Conservation (phyloP, 2,329 filamentous ascomycete species). For the Sporothrix protearum region DNA sequence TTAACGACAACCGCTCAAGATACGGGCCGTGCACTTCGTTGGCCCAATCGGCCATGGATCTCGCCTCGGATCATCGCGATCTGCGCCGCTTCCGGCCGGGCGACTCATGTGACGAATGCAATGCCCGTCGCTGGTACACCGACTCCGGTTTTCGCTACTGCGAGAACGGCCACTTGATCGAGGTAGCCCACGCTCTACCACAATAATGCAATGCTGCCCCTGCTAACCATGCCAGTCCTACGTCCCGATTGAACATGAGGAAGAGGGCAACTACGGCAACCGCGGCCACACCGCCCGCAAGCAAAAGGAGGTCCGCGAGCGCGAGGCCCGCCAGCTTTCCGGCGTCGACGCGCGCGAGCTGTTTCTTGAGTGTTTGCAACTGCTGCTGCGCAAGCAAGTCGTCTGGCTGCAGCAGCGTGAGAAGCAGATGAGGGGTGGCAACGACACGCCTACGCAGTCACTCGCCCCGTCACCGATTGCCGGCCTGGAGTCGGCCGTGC, state of each 20-base stretch:
- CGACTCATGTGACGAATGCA: conserved; percentile 61
- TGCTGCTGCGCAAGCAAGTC: conserved; percentile 79
- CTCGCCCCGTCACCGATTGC: conserved; percentile 39
- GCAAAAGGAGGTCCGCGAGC: conserved; percentile 56
- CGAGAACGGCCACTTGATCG: conserved; percentile 73
- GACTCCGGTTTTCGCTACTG: conserved; percentile 78
- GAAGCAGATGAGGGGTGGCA: conserved; percentile 48
- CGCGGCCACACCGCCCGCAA: conserved; percentile 54
- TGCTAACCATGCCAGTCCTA: conserved; percentile 29
- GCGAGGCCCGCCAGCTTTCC: conserved; percentile 52
- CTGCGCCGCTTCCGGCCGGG: conserved; percentile 51
- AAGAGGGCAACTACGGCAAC: conserved; percentile 66
- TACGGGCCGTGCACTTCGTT: not conserved
- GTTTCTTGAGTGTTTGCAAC: conserved; percentile 79
- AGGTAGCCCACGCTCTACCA: conserved; percentile 45
- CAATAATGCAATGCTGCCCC: not conserved
- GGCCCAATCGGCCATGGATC: conserved; percentile 35
- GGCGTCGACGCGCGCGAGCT: conserved; percentile 71
- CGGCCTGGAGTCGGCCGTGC: conserved; percentile 74
- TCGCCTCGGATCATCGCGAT: conserved; percentile 37
- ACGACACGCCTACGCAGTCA: too few species aligned
- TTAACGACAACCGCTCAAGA: not conserved
- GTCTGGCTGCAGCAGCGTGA: conserved; percentile 66
- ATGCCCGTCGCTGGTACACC: conserved; percentile 66
- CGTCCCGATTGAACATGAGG: conserved; percentile 55